Evolutionary conservation across 331 rosid genomes (phyloP).

Genomic region (Arachis monticola): DNA sequence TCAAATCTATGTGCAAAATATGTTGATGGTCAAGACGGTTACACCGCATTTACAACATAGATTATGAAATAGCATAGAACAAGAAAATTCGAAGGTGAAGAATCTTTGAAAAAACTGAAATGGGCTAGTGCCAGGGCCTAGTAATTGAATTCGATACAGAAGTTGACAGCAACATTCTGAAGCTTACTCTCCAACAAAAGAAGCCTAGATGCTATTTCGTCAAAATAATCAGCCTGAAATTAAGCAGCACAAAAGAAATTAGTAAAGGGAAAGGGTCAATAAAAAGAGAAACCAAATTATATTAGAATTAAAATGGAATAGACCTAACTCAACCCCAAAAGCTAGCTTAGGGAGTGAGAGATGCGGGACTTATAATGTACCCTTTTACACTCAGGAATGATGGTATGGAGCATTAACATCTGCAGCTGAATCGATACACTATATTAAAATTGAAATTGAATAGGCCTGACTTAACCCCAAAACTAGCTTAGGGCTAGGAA

Average conservation of each 20-base stretch:
- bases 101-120: neutral
- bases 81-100: neutral
- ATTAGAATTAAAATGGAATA: no score
- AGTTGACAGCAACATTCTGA: slow-evolving; percentile 38
- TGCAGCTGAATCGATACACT: no score
- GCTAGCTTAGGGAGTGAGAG: no score
- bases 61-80: neutral
- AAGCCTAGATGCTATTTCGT: slow-evolving; percentile 54
- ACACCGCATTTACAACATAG: neutral
- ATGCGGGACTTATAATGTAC: no score
- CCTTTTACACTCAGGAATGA: no score
- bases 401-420: no score
- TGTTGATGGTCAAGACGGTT: neutral
- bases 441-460: neutral
- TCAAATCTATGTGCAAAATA: neutral
- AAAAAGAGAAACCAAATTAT: neutral
- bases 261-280: neutral
- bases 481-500: no score
- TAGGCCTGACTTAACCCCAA: slow-evolving; percentile 40
- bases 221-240: slow-evolving; percentile 50
- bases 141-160: slow-evolving; percentile 39
- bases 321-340: no score
- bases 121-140: neutral
- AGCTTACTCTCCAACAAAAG: slow-evolving; percentile 46
- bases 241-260: neutral